These are phyloP conservation scores for Metschnikowia chrysomelidarum DNA, from an alignment of 805 yeast species.

Conservation along the genomic window DNA sequence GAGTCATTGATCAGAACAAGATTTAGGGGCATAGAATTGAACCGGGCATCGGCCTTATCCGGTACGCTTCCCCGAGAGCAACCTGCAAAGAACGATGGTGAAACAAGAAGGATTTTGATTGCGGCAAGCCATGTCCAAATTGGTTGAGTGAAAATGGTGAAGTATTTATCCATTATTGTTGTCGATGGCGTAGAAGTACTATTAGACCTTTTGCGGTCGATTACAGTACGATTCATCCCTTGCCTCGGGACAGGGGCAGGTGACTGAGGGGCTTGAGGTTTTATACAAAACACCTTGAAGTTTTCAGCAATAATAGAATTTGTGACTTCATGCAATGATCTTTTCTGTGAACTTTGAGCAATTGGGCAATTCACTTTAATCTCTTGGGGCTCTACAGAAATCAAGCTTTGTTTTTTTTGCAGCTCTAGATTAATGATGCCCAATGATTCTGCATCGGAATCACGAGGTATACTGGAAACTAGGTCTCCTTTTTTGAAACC, in stretches of 20 bases:
- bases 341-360: constrained; percentile 1
- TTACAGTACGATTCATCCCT: constrained; percentile 18
- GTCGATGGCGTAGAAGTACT: constrained; percentile 18
- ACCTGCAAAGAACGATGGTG: constrained; percentile 35
- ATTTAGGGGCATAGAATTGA: too few relatives aligned
- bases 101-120: constrained; percentile 27
- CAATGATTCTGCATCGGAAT: constrained; percentile 12
- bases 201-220: constrained; percentile 18
- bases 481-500: constrained; percentile 15
- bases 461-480: constrained; percentile 9
- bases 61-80: too few relatives aligned
- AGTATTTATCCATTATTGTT: constrained; percentile 20
- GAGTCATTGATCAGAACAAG: constrained; percentile 30
- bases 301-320: constrained; percentile 23
- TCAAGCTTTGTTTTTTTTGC: constrained; percentile 1
- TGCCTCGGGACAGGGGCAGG: constrained; percentile 13
- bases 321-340: constrained; percentile 5
- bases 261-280: constrained; percentile 23
- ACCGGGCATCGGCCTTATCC: too few relatives aligned
- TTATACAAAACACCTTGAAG: constrained; percentile 27
- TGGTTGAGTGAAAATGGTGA: constrained; percentile 33
- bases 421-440: constrained; percentile 18
- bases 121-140: constrained; percentile 45
- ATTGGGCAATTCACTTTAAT: constrained; percentile 7
- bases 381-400: constrained; percentile 5